phyloP scores from a whole-genome alignment of 768 basidiomycete species.

The Collybiopsis confluens region DNA sequence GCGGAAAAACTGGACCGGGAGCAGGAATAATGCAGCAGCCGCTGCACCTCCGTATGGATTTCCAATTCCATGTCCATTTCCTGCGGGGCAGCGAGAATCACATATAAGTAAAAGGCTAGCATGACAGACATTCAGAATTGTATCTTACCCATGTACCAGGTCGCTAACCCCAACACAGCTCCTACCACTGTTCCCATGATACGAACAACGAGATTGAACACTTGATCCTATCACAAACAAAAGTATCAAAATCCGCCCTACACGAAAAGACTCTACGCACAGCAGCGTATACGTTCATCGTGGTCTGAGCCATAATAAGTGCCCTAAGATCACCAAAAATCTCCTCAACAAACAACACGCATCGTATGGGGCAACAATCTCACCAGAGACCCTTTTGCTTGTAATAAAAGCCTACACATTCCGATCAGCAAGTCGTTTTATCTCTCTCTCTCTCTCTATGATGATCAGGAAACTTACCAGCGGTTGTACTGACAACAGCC shows the following conservation, averaged over 20 bases:
- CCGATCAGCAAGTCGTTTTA: neutral
- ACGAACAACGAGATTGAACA: constrained; percentile 44
- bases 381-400: constrained; percentile 43
- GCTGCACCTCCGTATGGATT: constrained; percentile 53
- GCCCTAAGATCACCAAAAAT: constrained; percentile 42
- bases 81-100: constrained; percentile 17
- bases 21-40: constrained; percentile 38
- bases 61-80: constrained; percentile 40
- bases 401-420: constrained; percentile 35
- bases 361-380: constrained; percentile 2
- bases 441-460: neutral
- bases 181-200: constrained; percentile 42
- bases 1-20: constrained; percentile 47
- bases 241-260: neutral
- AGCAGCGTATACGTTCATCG: constrained; percentile 49
- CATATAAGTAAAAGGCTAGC: neutral
- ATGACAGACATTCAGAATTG: neutral
- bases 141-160: constrained; percentile 43
- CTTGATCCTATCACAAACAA: constrained; percentile 34
- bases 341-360: neutral
- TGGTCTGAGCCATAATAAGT: constrained; percentile 59
- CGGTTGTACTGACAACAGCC: constrained; percentile 33
- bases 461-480: constrained; percentile 25
- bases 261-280: neutral
- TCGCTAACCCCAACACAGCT: constrained; percentile 37